Conservation (phyloP, 805 yeast genomes). For the Ogataea siamensis region DNA sequence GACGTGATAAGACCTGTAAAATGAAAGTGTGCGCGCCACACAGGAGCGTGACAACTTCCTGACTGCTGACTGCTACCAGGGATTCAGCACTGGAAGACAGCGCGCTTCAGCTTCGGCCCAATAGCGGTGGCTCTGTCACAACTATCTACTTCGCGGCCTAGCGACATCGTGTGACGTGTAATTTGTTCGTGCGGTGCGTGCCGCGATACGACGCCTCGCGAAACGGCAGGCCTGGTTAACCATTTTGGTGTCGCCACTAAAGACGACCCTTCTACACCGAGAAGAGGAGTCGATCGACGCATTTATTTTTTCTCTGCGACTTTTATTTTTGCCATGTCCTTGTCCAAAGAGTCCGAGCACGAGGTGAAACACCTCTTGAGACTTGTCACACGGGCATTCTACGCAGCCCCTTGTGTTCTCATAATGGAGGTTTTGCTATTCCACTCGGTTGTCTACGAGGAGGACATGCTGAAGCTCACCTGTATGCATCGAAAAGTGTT, state of each 20-base stretch:
- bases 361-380: constrained; percentile 49
- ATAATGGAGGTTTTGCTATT: constrained; percentile 83
- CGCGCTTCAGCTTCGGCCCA: too few species aligned
- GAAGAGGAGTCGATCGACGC: not conserved
- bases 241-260: too few species aligned
- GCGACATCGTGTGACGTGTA: too few species aligned
- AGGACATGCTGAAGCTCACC: constrained; percentile 76
- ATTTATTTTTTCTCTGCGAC: not conserved
- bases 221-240: too few species aligned
- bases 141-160: too few species aligned
- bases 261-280: too few species aligned
- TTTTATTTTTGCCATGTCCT: constrained; percentile 10
- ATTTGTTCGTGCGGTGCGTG: too few species aligned
- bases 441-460: constrained; percentile 90
- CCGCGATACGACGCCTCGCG: too few species aligned
- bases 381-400: constrained; percentile 83
- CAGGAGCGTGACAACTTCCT: too few species aligned
- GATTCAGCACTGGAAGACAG: too few species aligned
- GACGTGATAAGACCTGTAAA: constrained; percentile 9
- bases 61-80: too few species aligned
- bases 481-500: constrained; percentile 86
- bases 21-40: not conserved
- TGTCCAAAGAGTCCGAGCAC: constrained; percentile 18
- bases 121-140: too few species aligned
- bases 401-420: constrained; percentile 76